A percentile compares a stretch with the other conserved stretches of the same genome.
These are phyloP conservation scores for Tardiomyces blankii DNA, from an alignment of 1,139 yeast genomes.

Conservation along the genomic window DNA sequence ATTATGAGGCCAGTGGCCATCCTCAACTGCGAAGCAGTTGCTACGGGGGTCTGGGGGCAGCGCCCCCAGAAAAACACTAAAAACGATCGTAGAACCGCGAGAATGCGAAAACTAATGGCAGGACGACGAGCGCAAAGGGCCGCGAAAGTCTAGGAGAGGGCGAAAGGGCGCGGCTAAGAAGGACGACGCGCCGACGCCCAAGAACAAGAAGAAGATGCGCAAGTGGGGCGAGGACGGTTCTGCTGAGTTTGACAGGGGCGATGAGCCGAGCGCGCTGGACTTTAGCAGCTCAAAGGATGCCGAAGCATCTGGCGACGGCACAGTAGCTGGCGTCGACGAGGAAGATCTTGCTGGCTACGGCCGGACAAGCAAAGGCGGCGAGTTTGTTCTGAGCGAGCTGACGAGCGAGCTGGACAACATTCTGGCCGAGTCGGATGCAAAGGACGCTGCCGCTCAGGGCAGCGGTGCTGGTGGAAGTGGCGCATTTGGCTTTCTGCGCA, in stretches of 20 bases:
- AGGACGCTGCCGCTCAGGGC: constrained; percentile 14
- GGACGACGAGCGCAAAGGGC: constrained; percentile 23
- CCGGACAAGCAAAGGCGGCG: constrained; percentile 34
- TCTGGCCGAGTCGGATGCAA: constrained; percentile 18
- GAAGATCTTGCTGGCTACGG: constrained; percentile 38
- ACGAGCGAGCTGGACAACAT: constrained; percentile 36
- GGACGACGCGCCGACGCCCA: constrained; percentile 26
- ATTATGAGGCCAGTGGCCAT: too few relatives aligned
- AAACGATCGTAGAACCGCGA: constrained; percentile 3
- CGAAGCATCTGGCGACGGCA: constrained; percentile 13
- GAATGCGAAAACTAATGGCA: constrained; percentile 11
- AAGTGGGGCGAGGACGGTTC: constrained; percentile 42
- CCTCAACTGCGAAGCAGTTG: too few relatives aligned
- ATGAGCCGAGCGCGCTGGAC: constrained; percentile 18
- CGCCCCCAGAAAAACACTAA: too few relatives aligned
- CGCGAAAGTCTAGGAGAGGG: not conserved
- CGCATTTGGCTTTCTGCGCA: constrained; percentile 46
- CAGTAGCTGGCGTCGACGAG: constrained; percentile 29
- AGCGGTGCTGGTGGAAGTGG: constrained; percentile 10
- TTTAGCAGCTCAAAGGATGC: constrained; percentile 6
- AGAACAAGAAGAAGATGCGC: constrained; percentile 32
- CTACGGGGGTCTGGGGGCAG: too few relatives aligned
- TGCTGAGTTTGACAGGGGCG: constrained; percentile 31
- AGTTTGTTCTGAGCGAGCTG: constrained; percentile 40
- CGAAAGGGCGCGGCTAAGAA: not conserved